Percentiles rank a stretch among this genome's conserved stretches.
These are phyloP conservation scores for Bretziella fagacearum DNA, from an alignment of 2,329 filamentous ascomycete genomes.

Conservation along the genomic window DNA sequence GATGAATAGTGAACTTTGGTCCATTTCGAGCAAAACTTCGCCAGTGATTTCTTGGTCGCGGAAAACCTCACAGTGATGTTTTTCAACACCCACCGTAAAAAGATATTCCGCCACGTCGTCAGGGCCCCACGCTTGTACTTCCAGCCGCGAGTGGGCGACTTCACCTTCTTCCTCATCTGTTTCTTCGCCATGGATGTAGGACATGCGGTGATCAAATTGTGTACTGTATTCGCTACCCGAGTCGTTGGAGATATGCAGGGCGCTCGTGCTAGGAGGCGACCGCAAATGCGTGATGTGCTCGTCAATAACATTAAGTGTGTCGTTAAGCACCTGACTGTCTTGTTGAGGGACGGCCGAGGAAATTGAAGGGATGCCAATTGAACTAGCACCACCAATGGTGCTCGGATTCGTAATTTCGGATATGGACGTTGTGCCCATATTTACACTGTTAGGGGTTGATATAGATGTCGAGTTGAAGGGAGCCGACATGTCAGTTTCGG, in stretches of 20 bases:
- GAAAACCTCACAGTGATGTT: slow-evolving; percentile 84
- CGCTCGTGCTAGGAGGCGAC: slow-evolving; percentile 35
- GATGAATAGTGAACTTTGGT: slow-evolving; percentile 86
- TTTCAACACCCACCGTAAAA: slow-evolving; percentile 69
- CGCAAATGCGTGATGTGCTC: slow-evolving; percentile 86
- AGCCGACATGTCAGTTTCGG: background rate
- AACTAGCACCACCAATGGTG: slow-evolving; percentile 18
- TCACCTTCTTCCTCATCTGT: slow-evolving; percentile 92
- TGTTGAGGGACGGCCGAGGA: slow-evolving; percentile 25
- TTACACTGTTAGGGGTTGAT: slow-evolving; percentile 1
- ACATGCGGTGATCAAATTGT: slow-evolving; percentile 57
- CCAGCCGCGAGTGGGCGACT: slow-evolving; percentile 43
- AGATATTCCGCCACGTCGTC: slow-evolving; percentile 78
- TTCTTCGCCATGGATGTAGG: slow-evolving; percentile 86
- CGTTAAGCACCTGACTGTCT: slow-evolving; percentile 67
- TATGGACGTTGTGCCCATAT: slow-evolving; percentile 17
- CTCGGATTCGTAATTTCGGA: slow-evolving; percentile 19
- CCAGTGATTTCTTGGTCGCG: slow-evolving; percentile 90
- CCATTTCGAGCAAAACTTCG: slow-evolving; percentile 84
- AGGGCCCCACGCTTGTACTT: slow-evolving; percentile 67
- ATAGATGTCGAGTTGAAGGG: background rate
- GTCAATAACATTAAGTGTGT: slow-evolving; percentile 89
- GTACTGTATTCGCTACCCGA: slow-evolving; percentile 85
- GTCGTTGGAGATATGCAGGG: slow-evolving; percentile 39
- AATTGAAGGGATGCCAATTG: slow-evolving; percentile 16